Base-by-base conservation (phyloP, 2,329 filamentous ascomycete genomes). In the Epichloe typhina region DNA sequence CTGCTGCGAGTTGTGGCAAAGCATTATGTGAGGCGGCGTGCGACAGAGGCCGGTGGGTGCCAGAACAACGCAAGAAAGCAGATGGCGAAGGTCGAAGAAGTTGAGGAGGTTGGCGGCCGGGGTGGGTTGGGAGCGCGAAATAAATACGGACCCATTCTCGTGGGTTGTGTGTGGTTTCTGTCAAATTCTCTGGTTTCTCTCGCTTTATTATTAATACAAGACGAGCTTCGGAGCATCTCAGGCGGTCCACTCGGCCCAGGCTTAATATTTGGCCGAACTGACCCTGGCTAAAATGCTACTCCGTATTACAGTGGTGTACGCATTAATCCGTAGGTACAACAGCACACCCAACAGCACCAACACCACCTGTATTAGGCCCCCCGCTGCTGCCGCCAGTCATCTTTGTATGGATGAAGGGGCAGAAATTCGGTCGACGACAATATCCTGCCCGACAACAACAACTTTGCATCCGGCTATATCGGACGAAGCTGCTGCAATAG, bases 1-100 rank as follows among this genome's bases (percentile, higher is more conserved):
- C 51, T 62, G 58, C 56, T 60, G 54, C 58, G 56, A 40, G 7
- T 56, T 54, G 47, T 59, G 53, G 59, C 58, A 59, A 61, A 65
- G 66, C 67, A 69, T 69, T 55, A 61, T 70, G 65, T 51, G 61
- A 49, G 53, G 54, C 53, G 52, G 58, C 54, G 54, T 55, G 57
- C 52, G 53, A 52, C 53, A 42, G 54, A 53, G 56, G 61, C 54
- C 53, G 49, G 50, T 45, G 50, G 51, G 46, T 43, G 50, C 37
- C 50, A 52, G 48, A 40, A 46, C 41, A 50, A 39, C 15, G 23
- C 26, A 37, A 23, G 13, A 33, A 31, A 17, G 36, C 40, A 36
- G 17, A n/a, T 15, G 17, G 46, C 45, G 53, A 52, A 52, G 50
- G 46, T 40, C 49, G 47, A 53, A 31, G 21, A 47, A 40, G 55